Evolutionary conservation across 176 grass and related monocot species (phyloP).

Genomic region (Metroxylon sagu): DNA sequence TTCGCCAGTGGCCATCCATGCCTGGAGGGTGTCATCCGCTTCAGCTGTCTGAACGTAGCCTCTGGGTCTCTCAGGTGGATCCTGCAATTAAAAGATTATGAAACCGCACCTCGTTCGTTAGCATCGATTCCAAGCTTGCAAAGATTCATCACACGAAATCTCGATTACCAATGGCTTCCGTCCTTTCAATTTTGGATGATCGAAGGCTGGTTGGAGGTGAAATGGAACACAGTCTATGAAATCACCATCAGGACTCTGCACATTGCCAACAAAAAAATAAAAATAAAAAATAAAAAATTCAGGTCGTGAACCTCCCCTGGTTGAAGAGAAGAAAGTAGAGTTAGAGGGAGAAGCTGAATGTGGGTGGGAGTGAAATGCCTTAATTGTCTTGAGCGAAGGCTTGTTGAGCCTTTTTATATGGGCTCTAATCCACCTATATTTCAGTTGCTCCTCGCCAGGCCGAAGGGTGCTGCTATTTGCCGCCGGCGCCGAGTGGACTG

Average conservation of each 20-base stretch:
- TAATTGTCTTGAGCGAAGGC: constrained; percentile 5
- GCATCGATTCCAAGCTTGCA: not conserved
- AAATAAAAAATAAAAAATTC: not conserved
- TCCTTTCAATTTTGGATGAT: constrained; percentile 8
- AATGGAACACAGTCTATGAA: constrained; percentile 12
- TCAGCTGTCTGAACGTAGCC: not conserved
- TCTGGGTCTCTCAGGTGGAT: constrained; percentile 5
- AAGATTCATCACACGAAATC: too few species aligned
- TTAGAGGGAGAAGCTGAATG: too few species aligned
- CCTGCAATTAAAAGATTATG: not conserved
- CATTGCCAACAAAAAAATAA: not conserved
- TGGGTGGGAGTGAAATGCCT: not conserved
- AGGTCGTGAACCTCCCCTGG: too few species aligned
- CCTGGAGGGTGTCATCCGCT: not conserved
- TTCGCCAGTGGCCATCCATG: not conserved
- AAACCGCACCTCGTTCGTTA: not conserved
- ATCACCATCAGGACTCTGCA: constrained; percentile 14
- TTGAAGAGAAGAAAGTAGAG: not conserved
- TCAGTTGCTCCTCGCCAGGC: not conserved
- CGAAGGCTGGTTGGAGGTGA: constrained; percentile 14
- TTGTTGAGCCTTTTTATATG: constrained; percentile 11
- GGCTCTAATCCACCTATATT: not conserved
- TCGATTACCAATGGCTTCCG: not conserved
- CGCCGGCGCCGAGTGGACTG: not conserved
- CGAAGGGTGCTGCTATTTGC: not conserved